A percentile compares a stretch with the other conserved stretches of the same genome.
Evolutionary conservation across 257 asterid genomes (phyloP).

Genomic region (Cinchona pubescens): DNA sequence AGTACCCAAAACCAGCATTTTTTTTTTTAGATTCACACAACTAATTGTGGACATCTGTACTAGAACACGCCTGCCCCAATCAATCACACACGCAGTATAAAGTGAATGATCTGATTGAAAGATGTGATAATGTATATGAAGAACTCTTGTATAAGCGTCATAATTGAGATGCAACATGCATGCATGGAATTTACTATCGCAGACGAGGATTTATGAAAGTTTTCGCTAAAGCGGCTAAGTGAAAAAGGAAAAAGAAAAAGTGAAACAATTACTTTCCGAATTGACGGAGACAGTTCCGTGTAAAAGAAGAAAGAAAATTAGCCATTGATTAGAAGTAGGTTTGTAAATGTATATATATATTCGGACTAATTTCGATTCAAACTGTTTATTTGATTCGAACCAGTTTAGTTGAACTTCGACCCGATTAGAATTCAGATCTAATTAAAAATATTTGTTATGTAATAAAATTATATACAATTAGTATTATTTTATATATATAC

Average conservation of each 20-base stretch:
- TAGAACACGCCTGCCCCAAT: background rate
- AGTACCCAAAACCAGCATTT: background rate
- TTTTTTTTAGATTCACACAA: background rate
- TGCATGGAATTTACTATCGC: background rate
- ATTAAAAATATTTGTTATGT: no score
- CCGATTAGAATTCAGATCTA: no score
- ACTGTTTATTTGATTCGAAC: no score
- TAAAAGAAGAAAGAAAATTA: background rate
- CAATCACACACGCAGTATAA: background rate
- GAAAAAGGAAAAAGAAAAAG: no score
- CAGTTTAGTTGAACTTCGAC: no score
- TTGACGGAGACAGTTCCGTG: no score
- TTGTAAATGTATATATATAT: no score
- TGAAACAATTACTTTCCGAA: background rate
- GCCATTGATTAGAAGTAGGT: no score
- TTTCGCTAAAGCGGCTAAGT: no score
- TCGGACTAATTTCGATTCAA: no score
- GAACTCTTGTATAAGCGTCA: background rate
- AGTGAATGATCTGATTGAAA: conserved; percentile 11
- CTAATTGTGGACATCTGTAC: background rate
- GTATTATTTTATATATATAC: no score
- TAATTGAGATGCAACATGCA: background rate
- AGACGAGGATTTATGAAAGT: background rate
- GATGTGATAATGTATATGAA: background rate
- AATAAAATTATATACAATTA: no score